Evolutionary conservation across 345 rosid species (phyloP).

Genomic region (Aethionema arabicum): DNA sequence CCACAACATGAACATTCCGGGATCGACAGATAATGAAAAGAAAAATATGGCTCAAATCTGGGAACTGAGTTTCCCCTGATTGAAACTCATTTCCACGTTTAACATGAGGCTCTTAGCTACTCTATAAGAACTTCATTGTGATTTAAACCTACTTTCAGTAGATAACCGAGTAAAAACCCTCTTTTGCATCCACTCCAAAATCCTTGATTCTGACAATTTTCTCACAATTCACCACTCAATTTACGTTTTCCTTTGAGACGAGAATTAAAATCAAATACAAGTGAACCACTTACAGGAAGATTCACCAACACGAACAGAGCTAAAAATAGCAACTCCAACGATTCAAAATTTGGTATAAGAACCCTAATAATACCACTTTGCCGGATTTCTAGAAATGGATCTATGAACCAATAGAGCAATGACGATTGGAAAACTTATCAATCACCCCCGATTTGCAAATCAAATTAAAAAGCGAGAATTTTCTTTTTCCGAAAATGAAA

Average conservation of each 20-base stretch:
- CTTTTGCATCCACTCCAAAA: neutral
- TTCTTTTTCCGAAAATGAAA: conserved; percentile 7
- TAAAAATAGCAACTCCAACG: conserved; percentile 21
- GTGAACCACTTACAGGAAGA: neutral
- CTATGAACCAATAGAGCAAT: conserved; percentile 20
- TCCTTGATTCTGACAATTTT: neutral
- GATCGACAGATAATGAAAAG: neutral
- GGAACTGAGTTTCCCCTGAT: neutral
- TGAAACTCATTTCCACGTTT: neutral
- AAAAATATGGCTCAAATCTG: neutral
- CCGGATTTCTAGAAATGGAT: conserved; percentile 20
- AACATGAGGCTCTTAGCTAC: neutral
- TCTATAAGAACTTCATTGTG: neutral
- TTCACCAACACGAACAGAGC: conserved; percentile 15
- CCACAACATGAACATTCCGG: neutral
- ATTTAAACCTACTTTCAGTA: neutral
- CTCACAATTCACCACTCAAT: conserved; percentile 17
- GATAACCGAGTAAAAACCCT: neutral
- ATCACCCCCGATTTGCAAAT: conserved; percentile 16
- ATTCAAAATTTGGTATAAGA: conserved; percentile 25
- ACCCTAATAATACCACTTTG: conserved; percentile 27
- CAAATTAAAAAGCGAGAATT: neutral
- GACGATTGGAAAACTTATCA: neutral
- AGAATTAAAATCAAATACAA: conserved; percentile 5
- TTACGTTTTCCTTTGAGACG: neutral